Percentiles rank a stretch among this genome's conserved stretches.
Evolutionary conservation across 2,329 filamentous ascomycete genomes (phyloP).

Genomic region (Incumbomyces lentus): DNA sequence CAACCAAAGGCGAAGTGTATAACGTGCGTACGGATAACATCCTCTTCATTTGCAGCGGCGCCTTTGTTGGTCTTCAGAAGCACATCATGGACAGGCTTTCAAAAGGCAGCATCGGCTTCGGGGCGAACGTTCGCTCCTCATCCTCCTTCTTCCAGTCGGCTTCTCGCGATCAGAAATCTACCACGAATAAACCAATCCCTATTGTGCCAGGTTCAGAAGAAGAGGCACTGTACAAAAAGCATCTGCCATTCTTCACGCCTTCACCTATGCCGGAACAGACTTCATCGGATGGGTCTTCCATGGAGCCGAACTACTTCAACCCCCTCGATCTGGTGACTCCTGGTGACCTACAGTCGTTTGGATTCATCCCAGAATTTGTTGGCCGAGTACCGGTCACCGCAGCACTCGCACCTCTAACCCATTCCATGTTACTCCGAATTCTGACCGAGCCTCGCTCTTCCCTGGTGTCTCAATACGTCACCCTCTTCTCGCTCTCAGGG

Average conservation of each 20-base stretch:
- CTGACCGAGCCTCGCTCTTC: slow-evolving; percentile 87
- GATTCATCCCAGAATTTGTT: slow-evolving; percentile 89
- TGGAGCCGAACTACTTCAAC: slow-evolving; percentile 42
- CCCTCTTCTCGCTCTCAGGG: slow-evolving; percentile 71
- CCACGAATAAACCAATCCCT: slow-evolving; percentile 32
- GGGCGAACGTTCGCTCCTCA: slow-evolving; percentile 60
- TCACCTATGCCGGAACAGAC: slow-evolving; percentile 25
- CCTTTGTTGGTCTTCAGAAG: slow-evolving; percentile 87
- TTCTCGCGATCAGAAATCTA: slow-evolving; percentile 21
- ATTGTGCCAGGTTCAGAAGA: slow-evolving; percentile 55
- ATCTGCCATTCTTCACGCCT: slow-evolving; percentile 50
- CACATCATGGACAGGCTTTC: slow-evolving; percentile 77
- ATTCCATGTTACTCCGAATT: slow-evolving; percentile 65
- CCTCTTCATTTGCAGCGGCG: slow-evolving; percentile 90
- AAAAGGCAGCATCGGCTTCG: slow-evolving; percentile 81
- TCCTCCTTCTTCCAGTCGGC: slow-evolving; percentile 20
- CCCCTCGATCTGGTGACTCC: slow-evolving; percentile 64
- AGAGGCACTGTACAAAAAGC: slow-evolving; percentile 48
- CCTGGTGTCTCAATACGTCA: slow-evolving; percentile 76
- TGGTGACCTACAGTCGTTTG: slow-evolving; percentile 69
- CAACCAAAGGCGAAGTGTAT: slow-evolving; percentile 49
- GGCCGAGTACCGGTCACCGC: slow-evolving; percentile 89
- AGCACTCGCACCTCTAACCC: slow-evolving; percentile 65
- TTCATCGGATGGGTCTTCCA: slow-evolving; percentile 11
- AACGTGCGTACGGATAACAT: slow-evolving; percentile 91